Percentiles rank a stretch among this genome's conserved stretches.
Conservation (phyloP, 2,329 filamentous ascomycete genomes). For the Stemphylium beticola region DNA sequence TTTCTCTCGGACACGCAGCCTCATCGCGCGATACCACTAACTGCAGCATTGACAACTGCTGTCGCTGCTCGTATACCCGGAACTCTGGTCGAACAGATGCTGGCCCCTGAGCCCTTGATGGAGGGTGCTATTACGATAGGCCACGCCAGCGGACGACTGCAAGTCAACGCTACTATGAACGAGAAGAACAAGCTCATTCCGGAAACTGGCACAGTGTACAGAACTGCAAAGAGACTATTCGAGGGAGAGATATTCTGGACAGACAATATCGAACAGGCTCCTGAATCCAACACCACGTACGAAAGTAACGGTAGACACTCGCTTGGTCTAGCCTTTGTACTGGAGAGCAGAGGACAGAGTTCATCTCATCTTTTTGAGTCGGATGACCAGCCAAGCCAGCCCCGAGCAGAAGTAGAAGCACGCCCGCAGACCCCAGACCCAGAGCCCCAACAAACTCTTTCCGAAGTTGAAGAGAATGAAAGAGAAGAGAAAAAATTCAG, state of each 20-base stretch:
- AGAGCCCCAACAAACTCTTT: neutral
- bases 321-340: slow-evolving; percentile 29
- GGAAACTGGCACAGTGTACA: slow-evolving; percentile 41
- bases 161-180: slow-evolving; percentile 45
- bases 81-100: slow-evolving; percentile 44
- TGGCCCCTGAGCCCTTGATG: slow-evolving; percentile 34
- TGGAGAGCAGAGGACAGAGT: slow-evolving; percentile 18
- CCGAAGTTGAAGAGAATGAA: slow-evolving; percentile 4
- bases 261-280: slow-evolving; percentile 4
- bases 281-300: slow-evolving; percentile 3
- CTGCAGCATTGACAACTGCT: slow-evolving; percentile 52
- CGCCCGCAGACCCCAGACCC: neutral
- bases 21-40: slow-evolving; percentile 53
- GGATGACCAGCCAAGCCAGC: neutral
- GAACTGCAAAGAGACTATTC: slow-evolving; percentile 48
- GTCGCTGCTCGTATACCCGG: slow-evolving; percentile 48
- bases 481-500: neutral
- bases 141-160: slow-evolving; percentile 48
- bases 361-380: slow-evolving; percentile 18
- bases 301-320: slow-evolving; percentile 21
- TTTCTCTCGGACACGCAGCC: slow-evolving; percentile 54
- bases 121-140: slow-evolving; percentile 47
- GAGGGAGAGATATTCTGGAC: slow-evolving; percentile 42
- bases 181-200: slow-evolving; percentile 29
- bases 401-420: neutral